A percentile compares a stretch with the other conserved stretches of the same genome.
Evolutionary conservation across 208 protist genomes (phyloP).

Genomic region (Borovskyia barvae): DNA sequence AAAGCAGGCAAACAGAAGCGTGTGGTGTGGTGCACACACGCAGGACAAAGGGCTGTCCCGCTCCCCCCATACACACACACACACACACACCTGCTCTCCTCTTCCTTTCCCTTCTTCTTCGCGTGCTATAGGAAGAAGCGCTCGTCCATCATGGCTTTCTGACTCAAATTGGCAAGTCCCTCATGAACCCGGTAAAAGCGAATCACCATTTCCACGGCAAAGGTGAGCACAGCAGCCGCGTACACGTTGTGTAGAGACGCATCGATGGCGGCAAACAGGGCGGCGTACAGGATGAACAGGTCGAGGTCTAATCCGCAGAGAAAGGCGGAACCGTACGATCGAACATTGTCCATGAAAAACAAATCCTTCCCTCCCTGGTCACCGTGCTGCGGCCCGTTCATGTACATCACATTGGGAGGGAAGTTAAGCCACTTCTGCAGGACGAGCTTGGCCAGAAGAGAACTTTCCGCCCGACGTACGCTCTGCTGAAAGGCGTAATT

Average conservation of each 20-base stretch:
- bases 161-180: slow-evolving; percentile 66
- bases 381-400: slow-evolving; percentile 71
- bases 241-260: slow-evolving; percentile 61
- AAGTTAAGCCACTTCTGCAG: slow-evolving; percentile 68
- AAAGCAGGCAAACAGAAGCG: too few species aligned
- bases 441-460: slow-evolving; percentile 66
- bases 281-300: slow-evolving; percentile 68
- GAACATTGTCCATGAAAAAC: slow-evolving; percentile 80
- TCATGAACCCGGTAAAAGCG: slow-evolving; percentile 51
- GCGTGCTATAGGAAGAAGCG: slow-evolving; percentile 77
- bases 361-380: slow-evolving; percentile 69
- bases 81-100: too few species aligned
- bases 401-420: slow-evolving; percentile 81
- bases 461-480: slow-evolving; percentile 59
- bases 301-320: slow-evolving; percentile 75
- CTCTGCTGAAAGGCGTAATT: slow-evolving; percentile 75
- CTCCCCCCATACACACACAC: too few species aligned
- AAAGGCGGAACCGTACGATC: slow-evolving; percentile 61
- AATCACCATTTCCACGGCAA: slow-evolving; percentile 55
- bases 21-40: too few species aligned
- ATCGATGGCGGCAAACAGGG: slow-evolving; percentile 73
- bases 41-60: too few species aligned
- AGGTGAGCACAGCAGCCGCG: slow-evolving; percentile 57
- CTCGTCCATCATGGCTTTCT: slow-evolving; percentile 81
- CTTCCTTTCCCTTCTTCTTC: too few species aligned